Base-by-base conservation (phyloP, 495 filamentous ascomycete genomes). In the Tuber brumale region DNA sequence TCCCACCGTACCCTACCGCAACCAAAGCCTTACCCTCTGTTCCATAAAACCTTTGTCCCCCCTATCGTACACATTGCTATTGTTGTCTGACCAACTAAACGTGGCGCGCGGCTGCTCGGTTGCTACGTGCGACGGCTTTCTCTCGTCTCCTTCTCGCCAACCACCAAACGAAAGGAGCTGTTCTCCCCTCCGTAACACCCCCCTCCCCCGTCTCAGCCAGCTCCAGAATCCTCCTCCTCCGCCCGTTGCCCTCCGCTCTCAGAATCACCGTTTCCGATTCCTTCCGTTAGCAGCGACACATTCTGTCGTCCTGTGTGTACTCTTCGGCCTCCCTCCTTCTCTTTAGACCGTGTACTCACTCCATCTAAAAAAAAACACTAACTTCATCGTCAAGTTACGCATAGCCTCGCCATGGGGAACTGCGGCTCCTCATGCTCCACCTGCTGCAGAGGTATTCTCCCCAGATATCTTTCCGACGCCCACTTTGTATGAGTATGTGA, bases 371-470 rank as follows among this genome's bases (percentile, higher is more conserved):
- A 45, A 79, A 77, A 76, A 42, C 21, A 66, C 57, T 18, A 66
- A 35, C 70, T 76, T 70, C 57, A 76, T 69, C 73, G 23, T 70
- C 61, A 57, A 75, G 31, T 45, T 21, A 73, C 76, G 73, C 75
- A 79, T 79, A 72, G 72, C 73, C 72, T 61, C 73, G 71, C 74
- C 66, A 85, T 85, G 84, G 84, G 84, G 72, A 85, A 83, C 80
- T 84, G 83, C 76, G 86, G 86, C 84, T 85, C 83, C 81, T 87
- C 84, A 80, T 84, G 85, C 77, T 86, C 85, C 71, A 86, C 86
- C 76, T 88, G 86, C 82, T 88, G 87, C 84, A 86, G 84, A 86
- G 86, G 87, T 88, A 83, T 37, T 76, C 43, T 61, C 69, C 42
- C 66, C 70, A 37, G 8, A 80, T 46, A 57, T 57, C 31, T 70